phyloP scores from a whole-genome alignment of 805 yeast genomes.

The Teunomyces aglyptinius region DNA sequence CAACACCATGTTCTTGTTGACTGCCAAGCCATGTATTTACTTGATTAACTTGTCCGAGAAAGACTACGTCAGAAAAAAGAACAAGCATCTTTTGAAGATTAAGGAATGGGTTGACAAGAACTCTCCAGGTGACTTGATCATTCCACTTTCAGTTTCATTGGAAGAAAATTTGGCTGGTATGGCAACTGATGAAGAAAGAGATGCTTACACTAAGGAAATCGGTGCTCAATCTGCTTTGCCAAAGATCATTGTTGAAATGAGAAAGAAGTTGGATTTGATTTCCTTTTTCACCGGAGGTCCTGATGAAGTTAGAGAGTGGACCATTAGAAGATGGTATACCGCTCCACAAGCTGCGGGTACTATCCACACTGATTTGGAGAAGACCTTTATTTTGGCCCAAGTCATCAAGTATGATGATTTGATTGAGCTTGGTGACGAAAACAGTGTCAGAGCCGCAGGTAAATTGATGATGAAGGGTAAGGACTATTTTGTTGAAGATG shows the following conservation, averaged over 20 bases:
- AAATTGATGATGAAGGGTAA: conserved; percentile 90
- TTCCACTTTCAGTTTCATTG: conserved; percentile 88
- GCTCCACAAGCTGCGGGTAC: conserved; percentile 99
- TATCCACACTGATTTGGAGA: conserved; percentile 92
- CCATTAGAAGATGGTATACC: conserved; percentile 83
- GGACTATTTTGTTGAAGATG: conserved; percentile 92
- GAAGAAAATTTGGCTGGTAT: conserved; percentile 90
- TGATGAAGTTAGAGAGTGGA: conserved; percentile 98
- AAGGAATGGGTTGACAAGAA: conserved; percentile 85
- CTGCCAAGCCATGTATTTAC: conserved; percentile 95
- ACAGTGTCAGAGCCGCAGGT: conserved; percentile 81
- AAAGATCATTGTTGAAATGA: conserved; percentile 80
- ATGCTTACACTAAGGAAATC: conserved; percentile 67
- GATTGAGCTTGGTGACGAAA: conserved; percentile 71
- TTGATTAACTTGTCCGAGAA: conserved; percentile 85
- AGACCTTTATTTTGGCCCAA: conserved; percentile 92
- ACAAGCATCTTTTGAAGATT: conserved; percentile 78
- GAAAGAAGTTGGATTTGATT: conserved; percentile 79
- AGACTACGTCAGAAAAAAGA: conserved; percentile 84
- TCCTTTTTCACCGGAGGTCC: conserved; percentile 97
- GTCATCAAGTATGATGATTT: conserved; percentile 84
- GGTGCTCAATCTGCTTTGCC: conserved; percentile 84
- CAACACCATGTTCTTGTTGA: conserved; percentile 80
- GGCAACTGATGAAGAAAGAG: conserved; percentile 81
- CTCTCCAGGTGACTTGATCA: conserved; percentile 84